Conservation (phyloP, 164 flowering plant species). For the Umbellularia californica region DNA sequence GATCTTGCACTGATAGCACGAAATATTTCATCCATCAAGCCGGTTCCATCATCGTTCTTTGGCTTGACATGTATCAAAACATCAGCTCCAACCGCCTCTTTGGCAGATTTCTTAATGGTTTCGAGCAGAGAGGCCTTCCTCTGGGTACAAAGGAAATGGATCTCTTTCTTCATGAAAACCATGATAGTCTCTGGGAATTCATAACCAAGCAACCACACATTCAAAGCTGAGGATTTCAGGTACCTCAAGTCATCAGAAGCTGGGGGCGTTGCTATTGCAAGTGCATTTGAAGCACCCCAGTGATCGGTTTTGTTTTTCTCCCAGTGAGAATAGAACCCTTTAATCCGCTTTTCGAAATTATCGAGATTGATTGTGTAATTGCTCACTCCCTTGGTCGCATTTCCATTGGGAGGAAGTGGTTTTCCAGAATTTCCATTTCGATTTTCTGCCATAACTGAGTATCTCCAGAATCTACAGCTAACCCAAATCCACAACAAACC, state of each 20-base stretch:
- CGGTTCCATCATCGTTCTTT: slow-evolving; percentile 51
- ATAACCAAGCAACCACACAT: slow-evolving; percentile 73
- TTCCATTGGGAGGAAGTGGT: slow-evolving; percentile 13
- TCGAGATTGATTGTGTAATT: slow-evolving; percentile 39
- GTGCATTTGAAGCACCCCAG: slow-evolving; percentile 52
- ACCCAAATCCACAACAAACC: too few species aligned
- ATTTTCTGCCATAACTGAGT: slow-evolving; percentile 28
- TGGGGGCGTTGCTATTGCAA: slow-evolving; percentile 73
- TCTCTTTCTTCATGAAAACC: slow-evolving; percentile 58
- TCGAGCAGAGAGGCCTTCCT: slow-evolving; percentile 71
- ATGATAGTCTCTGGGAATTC: slow-evolving; percentile 87
- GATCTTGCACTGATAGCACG: slow-evolving; percentile 19
- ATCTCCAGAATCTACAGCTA: too few species aligned
- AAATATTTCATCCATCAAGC: slow-evolving; percentile 44
- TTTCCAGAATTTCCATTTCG: slow-evolving; percentile 24
- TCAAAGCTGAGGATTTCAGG: slow-evolving; percentile 69
- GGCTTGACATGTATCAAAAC: slow-evolving; percentile 71
- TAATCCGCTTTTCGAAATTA: slow-evolving; percentile 43
- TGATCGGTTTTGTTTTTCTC: slow-evolving; percentile 31
- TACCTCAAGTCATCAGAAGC: slow-evolving; percentile 70
- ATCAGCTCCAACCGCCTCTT: slow-evolving; percentile 42
- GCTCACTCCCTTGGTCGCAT: slow-evolving; percentile 9
- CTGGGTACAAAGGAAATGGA: slow-evolving; percentile 68
- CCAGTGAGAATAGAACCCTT: slow-evolving; percentile 60
- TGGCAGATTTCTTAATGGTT: slow-evolving; percentile 44